phyloP scores from a whole-genome alignment of 495 filamentous ascomycete species.

The Neohortaea acidophila region DNA sequence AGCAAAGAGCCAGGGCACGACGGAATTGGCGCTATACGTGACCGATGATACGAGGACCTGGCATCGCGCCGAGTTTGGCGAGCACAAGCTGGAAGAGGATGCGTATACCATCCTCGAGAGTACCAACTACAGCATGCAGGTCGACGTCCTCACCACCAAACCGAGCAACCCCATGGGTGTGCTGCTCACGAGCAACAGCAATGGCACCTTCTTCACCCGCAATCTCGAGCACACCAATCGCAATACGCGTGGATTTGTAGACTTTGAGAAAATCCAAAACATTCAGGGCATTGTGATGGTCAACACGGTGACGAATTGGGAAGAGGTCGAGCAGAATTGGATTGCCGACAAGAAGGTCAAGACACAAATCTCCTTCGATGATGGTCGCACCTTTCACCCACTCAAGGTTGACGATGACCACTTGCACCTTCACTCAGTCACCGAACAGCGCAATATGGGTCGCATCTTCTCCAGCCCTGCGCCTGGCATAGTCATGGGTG shows the following conservation, averaged over 20 bases:
- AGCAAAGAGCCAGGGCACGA: slow-evolving; percentile 57
- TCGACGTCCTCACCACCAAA: slow-evolving; percentile 67
- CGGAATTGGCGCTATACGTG: slow-evolving; percentile 76
- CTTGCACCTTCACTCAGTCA: slow-evolving; percentile 84
- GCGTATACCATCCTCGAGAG: slow-evolving; percentile 90
- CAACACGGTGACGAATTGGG: slow-evolving; percentile 75
- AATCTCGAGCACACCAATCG: slow-evolving; percentile 88
- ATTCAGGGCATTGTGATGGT: slow-evolving; percentile 86
- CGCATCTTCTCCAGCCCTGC: slow-evolving; percentile 88
- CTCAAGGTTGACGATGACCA: slow-evolving; percentile 44
- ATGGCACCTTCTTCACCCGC: slow-evolving; percentile 84
- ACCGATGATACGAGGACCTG: slow-evolving; percentile 68
- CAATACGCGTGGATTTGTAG: slow-evolving; percentile 51
- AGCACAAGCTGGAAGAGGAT: slow-evolving; percentile 63
- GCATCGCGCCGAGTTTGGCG: slow-evolving; percentile 83
- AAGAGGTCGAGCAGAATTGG: slow-evolving; percentile 47
- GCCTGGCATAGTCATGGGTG: slow-evolving; percentile 80
- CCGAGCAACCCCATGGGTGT: slow-evolving; percentile 58
- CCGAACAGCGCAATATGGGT: slow-evolving; percentile 59
- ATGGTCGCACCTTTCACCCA: slow-evolving; percentile 60
- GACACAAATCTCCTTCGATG: slow-evolving; percentile 81
- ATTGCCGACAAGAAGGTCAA: slow-evolving; percentile 46
- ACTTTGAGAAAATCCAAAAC: slow-evolving; percentile 80
- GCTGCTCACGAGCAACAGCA: slow-evolving; percentile 85
- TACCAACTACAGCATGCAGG: slow-evolving; percentile 91